A percentile compares a stretch with the other conserved stretches of the same genome.
These are phyloP conservation scores for Dactylonectria macrodidyma DNA, from an alignment of 2,329 filamentous ascomycete species.

Conservation along the genomic window DNA sequence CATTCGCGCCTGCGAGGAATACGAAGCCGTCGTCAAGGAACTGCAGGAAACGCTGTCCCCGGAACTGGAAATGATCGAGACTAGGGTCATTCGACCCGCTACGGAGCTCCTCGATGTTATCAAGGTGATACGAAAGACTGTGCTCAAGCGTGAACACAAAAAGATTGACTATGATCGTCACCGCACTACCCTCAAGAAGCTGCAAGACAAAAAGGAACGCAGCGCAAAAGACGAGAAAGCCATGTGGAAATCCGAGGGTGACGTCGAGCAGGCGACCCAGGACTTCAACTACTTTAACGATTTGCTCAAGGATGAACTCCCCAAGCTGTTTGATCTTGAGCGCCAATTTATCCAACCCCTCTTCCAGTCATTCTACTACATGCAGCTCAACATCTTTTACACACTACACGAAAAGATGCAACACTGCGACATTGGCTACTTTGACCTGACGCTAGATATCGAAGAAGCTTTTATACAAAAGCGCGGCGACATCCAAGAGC, in stretches of 20 bases:
- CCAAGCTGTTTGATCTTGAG: slow-evolving; percentile 90
- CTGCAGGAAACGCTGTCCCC: slow-evolving; percentile 90
- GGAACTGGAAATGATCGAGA: slow-evolving; percentile 98
- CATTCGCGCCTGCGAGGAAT: slow-evolving; percentile 96
- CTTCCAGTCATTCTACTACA: slow-evolving; percentile 99
- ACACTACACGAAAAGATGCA: slow-evolving; percentile 99
- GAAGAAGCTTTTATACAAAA: slow-evolving; percentile 93
- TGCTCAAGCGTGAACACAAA: slow-evolving; percentile 94
- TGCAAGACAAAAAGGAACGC: slow-evolving; percentile 98
- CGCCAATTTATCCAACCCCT: slow-evolving; percentile 95
- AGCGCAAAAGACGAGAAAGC: slow-evolving; percentile 97
- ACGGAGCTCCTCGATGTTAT: slow-evolving; percentile 95
- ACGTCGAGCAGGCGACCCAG: slow-evolving; percentile 91
- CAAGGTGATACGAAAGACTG: slow-evolving; percentile 93
- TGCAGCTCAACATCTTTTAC: slow-evolving; percentile 99
- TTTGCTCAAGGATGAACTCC: slow-evolving; percentile 94
- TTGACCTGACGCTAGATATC: slow-evolving; percentile 91
- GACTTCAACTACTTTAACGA: slow-evolving; percentile 99
- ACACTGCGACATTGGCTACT: slow-evolving; percentile 96
- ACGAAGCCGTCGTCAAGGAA: slow-evolving; percentile 91
- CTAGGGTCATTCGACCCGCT: slow-evolving; percentile 89
- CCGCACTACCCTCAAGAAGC: slow-evolving; percentile 86
- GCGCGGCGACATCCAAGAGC: slow-evolving; percentile 88
- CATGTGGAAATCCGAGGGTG: slow-evolving; percentile 93
- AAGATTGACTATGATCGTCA: slow-evolving; percentile 96